A percentile compares a stretch with the other conserved stretches of the same genome.
These are phyloP conservation scores for Neurospora africana DNA, from an alignment of 495 filamentous ascomycete species.

Conservation along the genomic window DNA sequence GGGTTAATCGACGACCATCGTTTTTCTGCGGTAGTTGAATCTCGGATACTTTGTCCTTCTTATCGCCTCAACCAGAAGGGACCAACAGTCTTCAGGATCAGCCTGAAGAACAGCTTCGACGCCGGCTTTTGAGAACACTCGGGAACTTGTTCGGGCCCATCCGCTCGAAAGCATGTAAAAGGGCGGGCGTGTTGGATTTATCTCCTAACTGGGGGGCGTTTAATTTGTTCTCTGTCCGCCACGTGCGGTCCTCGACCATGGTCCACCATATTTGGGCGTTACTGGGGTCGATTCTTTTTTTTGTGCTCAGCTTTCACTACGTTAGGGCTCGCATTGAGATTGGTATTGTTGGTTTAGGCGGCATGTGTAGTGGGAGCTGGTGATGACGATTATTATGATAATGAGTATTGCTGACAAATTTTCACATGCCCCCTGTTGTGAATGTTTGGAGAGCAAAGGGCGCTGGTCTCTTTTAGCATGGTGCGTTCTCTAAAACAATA, in stretches of 20 bases:
- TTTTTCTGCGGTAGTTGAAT: not conserved
- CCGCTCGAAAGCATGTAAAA: not conserved
- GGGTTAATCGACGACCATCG: not conserved
- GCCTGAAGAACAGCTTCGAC: not conserved
- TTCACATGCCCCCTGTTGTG: no score
- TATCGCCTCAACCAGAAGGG: not conserved
- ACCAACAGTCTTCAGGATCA: not conserved
- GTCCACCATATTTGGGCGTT: not conserved
- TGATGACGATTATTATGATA: not conserved
- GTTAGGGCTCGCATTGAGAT: not conserved
- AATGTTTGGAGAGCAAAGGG: not conserved
- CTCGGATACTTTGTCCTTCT: not conserved
- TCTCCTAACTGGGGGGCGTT: not conserved
- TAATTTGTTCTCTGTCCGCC: not conserved
- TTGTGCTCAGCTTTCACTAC: not conserved
- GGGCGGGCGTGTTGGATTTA: not conserved
- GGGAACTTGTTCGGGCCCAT: not conserved
- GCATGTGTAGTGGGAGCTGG: not conserved
- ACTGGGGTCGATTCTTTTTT: not conserved
- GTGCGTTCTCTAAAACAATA: not conserved
- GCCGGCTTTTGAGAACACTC: not conserved
- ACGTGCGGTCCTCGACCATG: not conserved
- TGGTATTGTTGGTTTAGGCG: not conserved
- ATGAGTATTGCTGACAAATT: not conserved
- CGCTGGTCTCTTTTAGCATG: not conserved